Evolutionary conservation across 139 green algal species (phyloP).

Genomic region (Tetradesmus lagerheimii): DNA sequence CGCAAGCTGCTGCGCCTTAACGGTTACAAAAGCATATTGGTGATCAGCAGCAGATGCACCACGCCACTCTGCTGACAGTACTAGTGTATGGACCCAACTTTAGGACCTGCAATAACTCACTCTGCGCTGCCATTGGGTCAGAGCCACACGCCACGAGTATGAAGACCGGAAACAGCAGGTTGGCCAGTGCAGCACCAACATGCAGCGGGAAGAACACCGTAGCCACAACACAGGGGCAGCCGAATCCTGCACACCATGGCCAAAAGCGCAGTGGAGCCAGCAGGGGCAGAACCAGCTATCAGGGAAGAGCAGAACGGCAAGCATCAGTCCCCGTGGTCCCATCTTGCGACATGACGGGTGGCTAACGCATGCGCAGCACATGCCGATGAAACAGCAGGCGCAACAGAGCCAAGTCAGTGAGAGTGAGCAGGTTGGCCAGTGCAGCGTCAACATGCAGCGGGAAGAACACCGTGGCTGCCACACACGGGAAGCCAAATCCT

Average conservation of each 20-base stretch:
- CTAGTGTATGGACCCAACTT: not conserved
- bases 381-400: no score
- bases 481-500: constrained; percentile 72
- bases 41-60: not conserved
- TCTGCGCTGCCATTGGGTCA: constrained; percentile 47
- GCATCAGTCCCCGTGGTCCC: no score
- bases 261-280: no score
- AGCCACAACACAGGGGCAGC: constrained; percentile 63
- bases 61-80: no score
- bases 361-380: no score
- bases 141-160: constrained; percentile 74
- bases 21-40: no score
- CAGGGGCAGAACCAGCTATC: no score
- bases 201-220: constrained; percentile 70
- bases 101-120: not conserved
- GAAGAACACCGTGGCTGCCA: constrained; percentile 58
- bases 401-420: not conserved
- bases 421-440: constrained; percentile 62
- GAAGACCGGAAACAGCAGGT: constrained; percentile 76
- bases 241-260: no score
- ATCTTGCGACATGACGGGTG: no score
- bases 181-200: constrained; percentile 66
- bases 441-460: constrained; percentile 73
- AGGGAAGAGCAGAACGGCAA: no score
- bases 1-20: no score